Base-by-base conservation (phyloP, 106 monocot genomes). In the Cymbidium sinense region DNA sequence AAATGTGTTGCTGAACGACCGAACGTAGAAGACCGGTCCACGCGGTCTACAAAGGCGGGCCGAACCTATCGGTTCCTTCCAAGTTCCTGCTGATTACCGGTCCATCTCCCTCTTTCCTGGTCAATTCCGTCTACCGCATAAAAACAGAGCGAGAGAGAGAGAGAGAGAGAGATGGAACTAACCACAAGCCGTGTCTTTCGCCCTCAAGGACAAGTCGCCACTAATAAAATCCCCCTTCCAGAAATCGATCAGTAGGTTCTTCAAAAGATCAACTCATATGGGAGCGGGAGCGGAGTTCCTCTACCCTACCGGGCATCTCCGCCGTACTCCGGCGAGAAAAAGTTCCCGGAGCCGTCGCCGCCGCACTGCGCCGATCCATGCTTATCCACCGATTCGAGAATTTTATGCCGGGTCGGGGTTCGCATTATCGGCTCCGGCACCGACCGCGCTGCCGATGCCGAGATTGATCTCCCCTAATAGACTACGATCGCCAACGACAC, bases 361-460 rank as follows among this genome's bases (percentile, higher is more conserved):
- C 47, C 47, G 47, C 69, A 31, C 9, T 15, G 15, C 27, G 30
- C 31, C 69, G 30, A 13, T 10, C 30, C 11, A 10, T n/a, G 4
- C 17, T 19, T 30, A 31, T 10, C 31, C 69, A 1, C 69, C 69
- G 69, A 69, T 28, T 28, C 13, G 30, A 28, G 69, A 69, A 2
- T 33, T 69, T 0, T 69, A 69, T 15, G 33, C 69, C 31, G 69
- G 69, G 12, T 15, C 69, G 12, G 69, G 2, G 9, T 69, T 69
- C 13, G 7, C 30, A 13, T 4, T 33, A 4, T 33, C 33, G 13
- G 30, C 69, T n/a, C 69, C 69, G 9, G 69, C 27, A 33, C 69
- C 69, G 27, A 69, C 12, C 69, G 12, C 30, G 69, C 69, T 69
- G 30, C 69, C 69, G 69, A n/a, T 69, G 69, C 69, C 69, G 69